phyloP scores from a whole-genome alignment of 2,329 filamentous ascomycete species.

The Westerdykella aurantiaca region DNA sequence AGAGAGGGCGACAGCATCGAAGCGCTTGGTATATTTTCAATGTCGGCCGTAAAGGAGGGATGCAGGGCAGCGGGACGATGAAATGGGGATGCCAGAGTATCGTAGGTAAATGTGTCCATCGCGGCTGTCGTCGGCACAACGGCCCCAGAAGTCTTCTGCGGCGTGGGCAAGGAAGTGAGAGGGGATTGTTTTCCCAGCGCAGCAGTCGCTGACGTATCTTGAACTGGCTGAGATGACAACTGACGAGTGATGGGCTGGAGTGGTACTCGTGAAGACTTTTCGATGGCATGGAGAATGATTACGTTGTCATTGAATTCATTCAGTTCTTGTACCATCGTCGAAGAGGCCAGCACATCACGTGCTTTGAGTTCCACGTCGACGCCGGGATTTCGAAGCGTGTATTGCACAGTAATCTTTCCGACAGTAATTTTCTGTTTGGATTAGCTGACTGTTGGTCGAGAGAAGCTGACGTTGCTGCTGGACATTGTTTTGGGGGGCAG shows the following conservation, averaged over 20 bases:
- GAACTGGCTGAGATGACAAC: background rate
- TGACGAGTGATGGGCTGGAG: background rate
- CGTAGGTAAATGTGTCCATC: too few relatives aligned
- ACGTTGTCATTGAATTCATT: constrained; percentile 16
- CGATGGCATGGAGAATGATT: constrained; percentile 20
- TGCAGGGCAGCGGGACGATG: too few relatives aligned
- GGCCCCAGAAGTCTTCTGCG: too few relatives aligned
- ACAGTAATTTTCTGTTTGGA: constrained; percentile 17
- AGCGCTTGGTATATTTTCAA: too few relatives aligned
- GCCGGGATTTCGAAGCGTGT: constrained; percentile 5
- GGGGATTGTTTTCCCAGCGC: background rate
- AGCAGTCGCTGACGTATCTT: background rate
- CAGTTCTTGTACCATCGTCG: constrained; percentile 6
- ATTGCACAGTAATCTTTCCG: constrained; percentile 14
- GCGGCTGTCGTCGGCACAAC: too few relatives aligned
- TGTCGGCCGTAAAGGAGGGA: too few relatives aligned
- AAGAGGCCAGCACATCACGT: background rate
- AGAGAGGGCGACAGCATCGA: too few relatives aligned
- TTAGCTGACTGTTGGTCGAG: constrained; percentile 1
- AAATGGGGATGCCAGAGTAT: too few relatives aligned
- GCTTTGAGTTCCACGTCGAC: constrained; percentile 11
- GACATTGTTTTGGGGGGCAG: too few relatives aligned
- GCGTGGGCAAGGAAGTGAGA: background rate
- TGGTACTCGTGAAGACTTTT: background rate
- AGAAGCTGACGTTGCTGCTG: too few relatives aligned